phyloP scores from a whole-genome alignment of 495 filamentous ascomycete species.

The Extremus antarcticus region DNA sequence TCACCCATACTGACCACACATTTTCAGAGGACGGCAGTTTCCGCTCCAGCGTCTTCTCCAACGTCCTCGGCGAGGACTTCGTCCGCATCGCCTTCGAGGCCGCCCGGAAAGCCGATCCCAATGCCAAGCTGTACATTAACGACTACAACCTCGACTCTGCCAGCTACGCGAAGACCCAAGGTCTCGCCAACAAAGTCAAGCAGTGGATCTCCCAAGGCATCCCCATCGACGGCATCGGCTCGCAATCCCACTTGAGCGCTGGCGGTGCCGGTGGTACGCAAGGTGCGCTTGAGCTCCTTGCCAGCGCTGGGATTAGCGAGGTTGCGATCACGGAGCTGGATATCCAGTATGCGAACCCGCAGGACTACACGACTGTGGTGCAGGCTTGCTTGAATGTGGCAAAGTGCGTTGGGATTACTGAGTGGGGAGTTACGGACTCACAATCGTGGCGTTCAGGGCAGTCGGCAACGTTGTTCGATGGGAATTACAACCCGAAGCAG shows the following conservation, averaged over 20 bases:
- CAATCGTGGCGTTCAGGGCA: slow-evolving; percentile 50
- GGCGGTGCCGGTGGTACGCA: slow-evolving; percentile 36
- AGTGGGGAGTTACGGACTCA: slow-evolving; percentile 59
- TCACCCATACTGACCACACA: slow-evolving; percentile 60
- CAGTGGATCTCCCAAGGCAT: slow-evolving; percentile 54
- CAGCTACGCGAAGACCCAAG: slow-evolving; percentile 42
- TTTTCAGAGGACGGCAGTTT: slow-evolving; percentile 55
- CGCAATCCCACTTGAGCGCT: slow-evolving; percentile 50
- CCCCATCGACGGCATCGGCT: slow-evolving; percentile 65
- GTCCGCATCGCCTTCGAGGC: slow-evolving; percentile 53
- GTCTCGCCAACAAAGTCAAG: slow-evolving; percentile 54
- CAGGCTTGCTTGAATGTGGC: slow-evolving; percentile 51
- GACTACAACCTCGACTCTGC: slow-evolving; percentile 31
- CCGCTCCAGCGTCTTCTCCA: slow-evolving; percentile 46
- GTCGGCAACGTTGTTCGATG: slow-evolving; percentile 56
- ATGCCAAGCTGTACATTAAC: slow-evolving; percentile 56
- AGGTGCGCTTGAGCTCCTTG: slow-evolving; percentile 34
- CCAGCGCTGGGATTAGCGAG: neutral
- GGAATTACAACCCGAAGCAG: slow-evolving; percentile 49
- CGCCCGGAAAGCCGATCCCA: slow-evolving; percentile 40
- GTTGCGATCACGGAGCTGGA: slow-evolving; percentile 46
- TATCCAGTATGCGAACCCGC: slow-evolving; percentile 45
- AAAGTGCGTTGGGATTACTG: slow-evolving; percentile 55
- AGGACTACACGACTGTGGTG: slow-evolving; percentile 53
- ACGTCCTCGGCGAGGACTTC: slow-evolving; percentile 46